A percentile compares a stretch with the other conserved stretches of the same genome.
Conservation (phyloP, 176 grass and related monocot species). For the Chloris gayana region DNA sequence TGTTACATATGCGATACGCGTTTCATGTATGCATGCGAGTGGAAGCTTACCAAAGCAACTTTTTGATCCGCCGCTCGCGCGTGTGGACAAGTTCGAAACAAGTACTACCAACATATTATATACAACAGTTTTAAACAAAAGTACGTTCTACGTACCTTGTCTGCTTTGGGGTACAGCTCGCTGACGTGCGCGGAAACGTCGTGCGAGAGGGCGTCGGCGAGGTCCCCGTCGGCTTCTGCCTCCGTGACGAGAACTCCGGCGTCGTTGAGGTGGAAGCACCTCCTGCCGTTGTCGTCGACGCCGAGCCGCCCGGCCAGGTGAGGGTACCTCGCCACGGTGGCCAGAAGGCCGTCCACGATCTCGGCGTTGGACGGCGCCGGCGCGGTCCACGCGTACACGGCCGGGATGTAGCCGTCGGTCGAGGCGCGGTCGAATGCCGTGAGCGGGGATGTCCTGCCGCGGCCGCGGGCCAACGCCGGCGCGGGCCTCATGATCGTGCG, state of each 20-base stretch:
- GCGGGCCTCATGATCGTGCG: neutral
- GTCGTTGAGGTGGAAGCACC: constrained; percentile 33
- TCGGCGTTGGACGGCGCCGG: constrained; percentile 27
- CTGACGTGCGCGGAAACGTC: constrained; percentile 24
- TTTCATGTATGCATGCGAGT: no score
- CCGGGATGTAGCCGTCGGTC: constrained; percentile 41
- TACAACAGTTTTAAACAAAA: no score
- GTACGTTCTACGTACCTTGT: neutral
- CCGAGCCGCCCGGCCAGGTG: constrained; percentile 26
- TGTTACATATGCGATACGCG: no score
- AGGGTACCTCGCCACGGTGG: constrained; percentile 31
- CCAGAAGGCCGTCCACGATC: constrained; percentile 34
- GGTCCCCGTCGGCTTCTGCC: neutral
- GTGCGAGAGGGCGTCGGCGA: constrained; percentile 24
- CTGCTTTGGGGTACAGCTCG: constrained; percentile 29
- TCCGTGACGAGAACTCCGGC: constrained; percentile 42
- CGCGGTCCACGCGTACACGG: constrained; percentile 43
- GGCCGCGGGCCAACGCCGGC: neutral
- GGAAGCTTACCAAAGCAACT: no score
- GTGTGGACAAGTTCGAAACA: neutral
- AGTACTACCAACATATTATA: neutral
- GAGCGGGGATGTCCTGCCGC: neutral
- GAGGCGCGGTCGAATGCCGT: constrained; percentile 44
- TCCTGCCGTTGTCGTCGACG: neutral
- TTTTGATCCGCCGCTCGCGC: neutral